These are phyloP conservation scores for Fusarium begoniae DNA, from an alignment of 2,329 filamentous ascomycete genomes.

Conservation along the genomic window DNA sequence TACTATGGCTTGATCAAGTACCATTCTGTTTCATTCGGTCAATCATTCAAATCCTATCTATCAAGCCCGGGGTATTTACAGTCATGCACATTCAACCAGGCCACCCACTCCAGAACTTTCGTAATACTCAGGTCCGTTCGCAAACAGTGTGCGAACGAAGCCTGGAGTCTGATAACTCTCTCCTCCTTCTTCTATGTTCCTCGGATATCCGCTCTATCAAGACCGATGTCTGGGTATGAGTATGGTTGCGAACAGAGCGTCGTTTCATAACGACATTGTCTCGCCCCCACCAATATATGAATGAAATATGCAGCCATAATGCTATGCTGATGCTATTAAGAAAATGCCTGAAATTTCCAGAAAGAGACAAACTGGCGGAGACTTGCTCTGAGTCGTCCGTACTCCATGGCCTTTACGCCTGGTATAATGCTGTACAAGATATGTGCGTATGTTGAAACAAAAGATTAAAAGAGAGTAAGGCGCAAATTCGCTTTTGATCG, in stretches of 20 bases:
- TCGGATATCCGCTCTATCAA: constrained; percentile 36
- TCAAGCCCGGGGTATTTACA: constrained; percentile 14
- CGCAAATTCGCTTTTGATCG: background rate
- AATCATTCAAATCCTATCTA: constrained; percentile 16
- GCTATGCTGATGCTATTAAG: constrained; percentile 22
- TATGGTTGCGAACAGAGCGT: background rate
- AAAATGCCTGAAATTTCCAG: constrained; percentile 20
- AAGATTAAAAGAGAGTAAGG: constrained; percentile 3
- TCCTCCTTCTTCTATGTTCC: constrained; percentile 26
- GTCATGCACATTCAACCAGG: constrained; percentile 7
- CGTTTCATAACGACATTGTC: background rate
- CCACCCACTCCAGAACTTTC: background rate
- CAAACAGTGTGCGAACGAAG: background rate
- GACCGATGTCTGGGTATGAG: constrained; percentile 24
- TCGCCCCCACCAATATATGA: background rate
- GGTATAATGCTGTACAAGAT: constrained; percentile 39
- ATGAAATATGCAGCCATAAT: constrained; percentile 5
- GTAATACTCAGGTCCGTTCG: background rate
- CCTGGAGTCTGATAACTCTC: background rate
- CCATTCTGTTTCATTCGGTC: background rate
- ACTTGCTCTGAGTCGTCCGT: constrained; percentile 14
- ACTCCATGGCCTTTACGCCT: constrained; percentile 31
- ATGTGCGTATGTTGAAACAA: constrained; percentile 2
- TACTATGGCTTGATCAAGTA: background rate
- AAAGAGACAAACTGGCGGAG: constrained; percentile 16